phyloP scores from a whole-genome alignment of 2,329 filamentous ascomycete species.

The Aspergillus novoparasiticus region DNA sequence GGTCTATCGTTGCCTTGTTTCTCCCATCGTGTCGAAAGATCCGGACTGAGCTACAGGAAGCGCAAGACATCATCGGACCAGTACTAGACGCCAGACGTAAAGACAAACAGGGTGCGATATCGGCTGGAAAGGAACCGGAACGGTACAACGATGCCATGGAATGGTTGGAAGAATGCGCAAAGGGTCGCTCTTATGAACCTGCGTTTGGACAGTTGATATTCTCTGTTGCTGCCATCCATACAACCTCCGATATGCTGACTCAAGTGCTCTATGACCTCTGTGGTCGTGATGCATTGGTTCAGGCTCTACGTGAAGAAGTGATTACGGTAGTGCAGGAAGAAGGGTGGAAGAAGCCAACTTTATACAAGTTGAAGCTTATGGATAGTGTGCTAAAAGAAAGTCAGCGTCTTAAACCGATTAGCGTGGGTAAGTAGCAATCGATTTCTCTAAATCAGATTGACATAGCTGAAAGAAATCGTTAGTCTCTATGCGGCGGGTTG shows the following conservation, averaged over 20 bases:
- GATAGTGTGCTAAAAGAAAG: constrained; percentile 48
- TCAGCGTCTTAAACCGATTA: constrained; percentile 34
- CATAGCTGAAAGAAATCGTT: neutral
- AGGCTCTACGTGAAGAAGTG: constrained; percentile 23
- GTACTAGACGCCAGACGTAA: constrained; percentile 7
- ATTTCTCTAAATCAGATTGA: too few relatives aligned
- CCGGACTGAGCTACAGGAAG: constrained; percentile 10
- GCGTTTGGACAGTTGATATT: constrained; percentile 23
- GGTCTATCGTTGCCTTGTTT: constrained; percentile 10
- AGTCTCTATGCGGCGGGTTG: constrained; percentile 8
- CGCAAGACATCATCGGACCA: constrained; percentile 12
- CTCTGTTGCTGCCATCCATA: constrained; percentile 28
- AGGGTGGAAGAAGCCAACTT: constrained; percentile 37
- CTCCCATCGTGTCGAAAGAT: constrained; percentile 17
- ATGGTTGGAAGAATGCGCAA: constrained; percentile 29
- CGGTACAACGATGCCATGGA: constrained; percentile 25
- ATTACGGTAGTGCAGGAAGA: constrained; percentile 17
- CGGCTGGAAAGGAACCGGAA: neutral
- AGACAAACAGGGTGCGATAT: neutral
- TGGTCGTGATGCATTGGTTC: constrained; percentile 8
- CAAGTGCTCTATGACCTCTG: constrained; percentile 26
- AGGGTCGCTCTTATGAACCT: constrained; percentile 23
- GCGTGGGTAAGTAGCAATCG: constrained; percentile 13
- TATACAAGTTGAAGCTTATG: constrained; percentile 45
- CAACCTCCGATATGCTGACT: constrained; percentile 24